Base-by-base conservation (phyloP, 148 eudicot genomes). In the Vaccinium darrowii region DNA sequence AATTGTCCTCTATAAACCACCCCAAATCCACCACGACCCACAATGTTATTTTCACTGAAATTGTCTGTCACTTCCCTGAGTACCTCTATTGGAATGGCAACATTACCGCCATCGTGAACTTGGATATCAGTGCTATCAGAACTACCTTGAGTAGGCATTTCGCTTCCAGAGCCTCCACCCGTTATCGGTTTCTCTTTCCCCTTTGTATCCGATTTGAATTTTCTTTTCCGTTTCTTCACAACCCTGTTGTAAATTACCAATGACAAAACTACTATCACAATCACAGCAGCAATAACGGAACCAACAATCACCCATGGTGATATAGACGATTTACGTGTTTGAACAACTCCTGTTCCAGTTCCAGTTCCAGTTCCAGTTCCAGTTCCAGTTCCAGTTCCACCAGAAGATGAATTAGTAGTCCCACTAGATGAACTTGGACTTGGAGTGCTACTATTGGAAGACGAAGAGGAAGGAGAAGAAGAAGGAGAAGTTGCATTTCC, bases 1-100 rank as follows among this genome's bases (percentile, higher is more conserved):
- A 95, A 88, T 51, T 90, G 89, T 16, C 96, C 96, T 72, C 82
- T 89, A 74, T 94, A 94, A 25, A 94, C 98, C 18, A 91, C 84
- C 4, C 95, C 98, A 79, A 93, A 95, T 21, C 97, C 98, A n/a
- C 98, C 98, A n/a, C 86, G 87, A 1, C 98, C 98, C 73, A 95
- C 74, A 21, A 93, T 77, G 33, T 90, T 91, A 0, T 87, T 65
- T 83, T 95, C 93, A n/a, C 89, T 92, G 78, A 95, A 95, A 60
- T 92, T 88, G 65, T 90, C 33, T 0, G 98, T 95, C 69, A 92
- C 97, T 54, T 92, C 88, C n/a, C 95, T 83, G 25, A 95, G 91
- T 7, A 92, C 90, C 62, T 91, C 91, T 15, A 92, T 86, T 0
- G 96, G 90, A 54, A 93, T 93, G 0, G 51, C 86, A 47, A 91